These are phyloP conservation scores for Leucosporidium yakuticum DNA, from an alignment of 768 basidiomycete genomes.

Conservation along the genomic window DNA sequence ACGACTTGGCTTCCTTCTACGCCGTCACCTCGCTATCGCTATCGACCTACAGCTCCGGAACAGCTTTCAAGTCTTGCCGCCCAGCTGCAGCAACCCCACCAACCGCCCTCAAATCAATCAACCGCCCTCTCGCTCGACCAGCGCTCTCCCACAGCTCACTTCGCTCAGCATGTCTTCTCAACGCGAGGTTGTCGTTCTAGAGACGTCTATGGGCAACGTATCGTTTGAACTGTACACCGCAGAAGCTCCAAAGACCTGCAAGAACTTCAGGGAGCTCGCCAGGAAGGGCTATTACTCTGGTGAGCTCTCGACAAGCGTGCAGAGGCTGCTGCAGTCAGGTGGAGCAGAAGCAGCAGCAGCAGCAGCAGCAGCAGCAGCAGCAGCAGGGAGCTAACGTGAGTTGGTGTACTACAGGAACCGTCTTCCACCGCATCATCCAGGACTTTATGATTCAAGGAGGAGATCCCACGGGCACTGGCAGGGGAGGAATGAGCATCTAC, in stretches of 20 bases:
- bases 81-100: too few relatives aligned
- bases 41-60: too few relatives aligned
- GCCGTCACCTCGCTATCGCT: too few relatives aligned
- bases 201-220: slow-evolving; percentile 10
- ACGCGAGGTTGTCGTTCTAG: too few relatives aligned
- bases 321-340: not conserved
- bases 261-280: slow-evolving; percentile 89
- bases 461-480: slow-evolving; percentile 62
- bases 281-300: slow-evolving; percentile 72
- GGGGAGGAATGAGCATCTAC: slow-evolving; percentile 54
- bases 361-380: too few relatives aligned
- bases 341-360: not conserved
- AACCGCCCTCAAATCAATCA: too few relatives aligned
- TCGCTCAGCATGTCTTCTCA: too few relatives aligned
- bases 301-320: not conserved
- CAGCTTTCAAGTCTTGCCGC: too few relatives aligned
- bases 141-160: too few relatives aligned
- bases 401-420: slow-evolving; percentile 56
- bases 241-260: slow-evolving; percentile 65
- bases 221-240: slow-evolving; percentile 31
- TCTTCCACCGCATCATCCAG: slow-evolving; percentile 90
- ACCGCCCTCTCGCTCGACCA: too few relatives aligned
- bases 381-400: too few relatives aligned
- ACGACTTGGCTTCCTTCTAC: too few relatives aligned
- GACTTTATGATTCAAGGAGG: slow-evolving; percentile 90